phyloP scores from a whole-genome alignment of 2,329 filamentous ascomycete genomes.

The Trichophyton schoenleinii region DNA sequence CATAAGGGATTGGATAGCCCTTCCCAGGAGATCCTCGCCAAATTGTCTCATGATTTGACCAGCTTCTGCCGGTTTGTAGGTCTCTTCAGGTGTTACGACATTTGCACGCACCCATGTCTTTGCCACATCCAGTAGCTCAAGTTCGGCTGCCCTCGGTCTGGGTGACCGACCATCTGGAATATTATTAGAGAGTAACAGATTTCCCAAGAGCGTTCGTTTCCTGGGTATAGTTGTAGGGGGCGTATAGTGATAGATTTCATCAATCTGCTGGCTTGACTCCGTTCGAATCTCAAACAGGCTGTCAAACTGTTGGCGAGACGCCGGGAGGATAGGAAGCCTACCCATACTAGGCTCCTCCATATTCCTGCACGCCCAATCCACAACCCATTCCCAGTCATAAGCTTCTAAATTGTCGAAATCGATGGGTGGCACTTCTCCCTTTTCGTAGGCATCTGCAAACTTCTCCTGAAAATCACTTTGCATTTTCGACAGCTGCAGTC shows the following conservation, averaged over 20 bases:
- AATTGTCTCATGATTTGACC: constrained; percentile 22
- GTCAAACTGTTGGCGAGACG: constrained; percentile 31
- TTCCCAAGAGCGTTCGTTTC: constrained; percentile 24
- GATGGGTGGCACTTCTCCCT: constrained; percentile 31
- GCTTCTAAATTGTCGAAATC: constrained; percentile 31
- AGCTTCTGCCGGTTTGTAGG: constrained; percentile 30
- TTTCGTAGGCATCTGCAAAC: constrained; percentile 35
- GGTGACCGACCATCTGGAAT: constrained; percentile 8
- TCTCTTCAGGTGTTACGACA: constrained; percentile 31
- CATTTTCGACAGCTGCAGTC: constrained; percentile 32
- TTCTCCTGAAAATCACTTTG: constrained; percentile 36
- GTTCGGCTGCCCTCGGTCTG: constrained; percentile 8
- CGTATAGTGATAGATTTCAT: constrained; percentile 26
- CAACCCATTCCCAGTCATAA: constrained; percentile 37
- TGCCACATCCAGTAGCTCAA: constrained; percentile 24
- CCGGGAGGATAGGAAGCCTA: constrained; percentile 32
- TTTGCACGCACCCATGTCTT: constrained; percentile 40
- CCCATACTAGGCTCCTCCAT: constrained; percentile 27
- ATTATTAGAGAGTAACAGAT: constrained; percentile 25
- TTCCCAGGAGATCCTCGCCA: constrained; percentile 25
- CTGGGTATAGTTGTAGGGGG: constrained; percentile 22
- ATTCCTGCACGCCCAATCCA: constrained; percentile 35
- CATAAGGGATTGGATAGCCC: constrained; percentile 30
- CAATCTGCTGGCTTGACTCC: constrained; percentile 20
- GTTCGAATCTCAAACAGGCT: constrained; percentile 31